These are phyloP conservation scores for Xylona heveae DNA, from an alignment of 495 filamentous ascomycete species.

Conservation along the genomic window DNA sequence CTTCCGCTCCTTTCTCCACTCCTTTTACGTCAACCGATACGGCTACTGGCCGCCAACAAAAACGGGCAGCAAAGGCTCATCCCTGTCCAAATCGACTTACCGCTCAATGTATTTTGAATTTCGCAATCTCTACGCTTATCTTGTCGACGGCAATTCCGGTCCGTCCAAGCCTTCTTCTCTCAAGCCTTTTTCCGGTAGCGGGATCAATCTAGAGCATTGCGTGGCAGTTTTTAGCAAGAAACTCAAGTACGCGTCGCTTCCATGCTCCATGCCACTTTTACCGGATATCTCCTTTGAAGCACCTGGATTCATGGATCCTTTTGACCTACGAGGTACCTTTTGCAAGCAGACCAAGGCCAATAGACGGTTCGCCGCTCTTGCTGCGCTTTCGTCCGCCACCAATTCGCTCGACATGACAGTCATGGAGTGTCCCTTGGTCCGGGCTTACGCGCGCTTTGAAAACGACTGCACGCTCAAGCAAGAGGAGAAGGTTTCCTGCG, in stretches of 20 bases:
- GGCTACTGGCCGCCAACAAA: slow-evolving; percentile 40
- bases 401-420: slow-evolving; percentile 15
- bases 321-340: no score
- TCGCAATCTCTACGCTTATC: slow-evolving; percentile 34
- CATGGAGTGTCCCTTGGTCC: slow-evolving; percentile 17
- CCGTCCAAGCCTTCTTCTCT: no score
- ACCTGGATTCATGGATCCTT: no score
- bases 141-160: slow-evolving; percentile 31
- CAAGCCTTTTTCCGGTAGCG: no score
- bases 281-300: slow-evolving; percentile 19
- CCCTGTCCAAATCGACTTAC: slow-evolving; percentile 30
- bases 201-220: no score
- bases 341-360: slow-evolving; percentile 12
- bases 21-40: slow-evolving; percentile 34
- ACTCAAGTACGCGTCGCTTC: slow-evolving; percentile 28
- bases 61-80: slow-evolving; percentile 11
- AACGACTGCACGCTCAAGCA: slow-evolving; percentile 14
- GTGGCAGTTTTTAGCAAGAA: slow-evolving; percentile 33
- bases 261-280: slow-evolving; percentile 35
- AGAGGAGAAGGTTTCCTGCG: slow-evolving; percentile 18
- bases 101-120: slow-evolving; percentile 38
- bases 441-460: slow-evolving; percentile 24
- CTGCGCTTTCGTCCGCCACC: slow-evolving; percentile 18
- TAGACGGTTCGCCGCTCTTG: slow-evolving; percentile 10
- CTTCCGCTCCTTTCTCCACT: slow-evolving; percentile 37